A percentile compares a stretch with the other conserved stretches of the same genome.
These are phyloP conservation scores for Neofusicoccum ribis DNA, from an alignment of 2,329 filamentous ascomycete genomes.

Conservation along the genomic window DNA sequence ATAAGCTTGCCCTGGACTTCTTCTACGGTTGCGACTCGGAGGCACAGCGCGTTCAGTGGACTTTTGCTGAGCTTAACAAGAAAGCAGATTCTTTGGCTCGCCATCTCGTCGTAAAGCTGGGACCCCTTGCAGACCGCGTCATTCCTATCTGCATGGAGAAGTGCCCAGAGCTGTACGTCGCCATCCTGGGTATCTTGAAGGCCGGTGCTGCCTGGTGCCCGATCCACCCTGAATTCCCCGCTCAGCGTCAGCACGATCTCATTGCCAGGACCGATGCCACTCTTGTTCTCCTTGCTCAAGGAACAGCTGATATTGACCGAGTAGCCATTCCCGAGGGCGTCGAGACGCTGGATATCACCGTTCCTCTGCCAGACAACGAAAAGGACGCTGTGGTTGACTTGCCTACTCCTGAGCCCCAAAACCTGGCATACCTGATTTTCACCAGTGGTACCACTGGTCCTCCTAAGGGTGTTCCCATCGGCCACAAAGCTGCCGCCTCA, in stretches of 20 bases:
- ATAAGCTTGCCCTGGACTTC: slow-evolving; percentile 7
- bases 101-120: slow-evolving; percentile 30
- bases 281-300: slow-evolving; percentile 5
- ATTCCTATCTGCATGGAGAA: slow-evolving; percentile 40
- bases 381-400: not conserved
- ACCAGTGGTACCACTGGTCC: slow-evolving; percentile 18
- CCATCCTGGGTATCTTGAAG: slow-evolving; percentile 46
- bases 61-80: slow-evolving; percentile 39
- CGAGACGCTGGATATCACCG: slow-evolving; percentile 39
- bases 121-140: slow-evolving; percentile 29
- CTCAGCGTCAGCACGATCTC: slow-evolving; percentile 35
- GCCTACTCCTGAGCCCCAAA: slow-evolving; percentile 16
- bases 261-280: slow-evolving; percentile 32
- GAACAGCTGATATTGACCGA: not conserved
- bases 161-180: slow-evolving; percentile 39
- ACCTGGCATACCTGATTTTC: slow-evolving; percentile 42
- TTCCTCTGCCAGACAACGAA: not conserved
- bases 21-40: slow-evolving; percentile 2
- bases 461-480: slow-evolving; percentile 18
- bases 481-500: slow-evolving; percentile 26
- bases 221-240: slow-evolving; percentile 36
- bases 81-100: slow-evolving; percentile 36
- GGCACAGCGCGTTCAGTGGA: slow-evolving; percentile 19
- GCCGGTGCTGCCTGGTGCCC: slow-evolving; percentile 46
- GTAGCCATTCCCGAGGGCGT: slow-evolving; percentile 1